These are phyloP conservation scores for Dendrobium catenatum DNA, from an alignment of 106 monocot genomes.

Conservation along the genomic window DNA sequence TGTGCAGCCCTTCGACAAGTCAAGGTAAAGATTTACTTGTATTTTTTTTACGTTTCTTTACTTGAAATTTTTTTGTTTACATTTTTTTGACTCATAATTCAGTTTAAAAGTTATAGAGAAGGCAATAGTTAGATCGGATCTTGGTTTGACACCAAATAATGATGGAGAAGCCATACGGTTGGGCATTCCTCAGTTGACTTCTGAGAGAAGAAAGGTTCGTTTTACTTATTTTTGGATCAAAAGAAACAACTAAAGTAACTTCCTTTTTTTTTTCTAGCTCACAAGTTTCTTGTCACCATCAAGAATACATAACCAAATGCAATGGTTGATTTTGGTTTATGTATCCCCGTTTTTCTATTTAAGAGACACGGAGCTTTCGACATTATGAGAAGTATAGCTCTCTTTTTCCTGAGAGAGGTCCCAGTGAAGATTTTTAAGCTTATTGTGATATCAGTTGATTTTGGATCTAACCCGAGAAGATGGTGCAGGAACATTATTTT, in stretches of 20 bases:
- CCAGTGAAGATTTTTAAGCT: neutral
- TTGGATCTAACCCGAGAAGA: neutral
- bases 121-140: constrained; percentile 71
- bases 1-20: constrained; percentile 92
- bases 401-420: neutral
- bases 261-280: neutral
- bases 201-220: constrained; percentile 91
- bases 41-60: neutral
- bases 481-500: neutral
- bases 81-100: constrained; percentile 3
- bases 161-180: constrained; percentile 85
- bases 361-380: neutral
- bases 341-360: neutral
- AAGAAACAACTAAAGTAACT: neutral
- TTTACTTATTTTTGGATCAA: neutral
- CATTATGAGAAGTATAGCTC: neutral
- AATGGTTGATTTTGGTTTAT: neutral
- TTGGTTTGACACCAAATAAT: constrained; percentile 93
- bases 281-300: neutral
- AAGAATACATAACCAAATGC: neutral
- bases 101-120: constrained; percentile 93
- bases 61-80: neutral
- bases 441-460: neutral
- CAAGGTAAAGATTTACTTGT: constrained; percentile 39
- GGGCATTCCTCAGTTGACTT: constrained; percentile 75